Evolutionary conservation across 1,284 basidiomycete genomes (phyloP).

Genomic region (Coniferiporia weirii): DNA sequence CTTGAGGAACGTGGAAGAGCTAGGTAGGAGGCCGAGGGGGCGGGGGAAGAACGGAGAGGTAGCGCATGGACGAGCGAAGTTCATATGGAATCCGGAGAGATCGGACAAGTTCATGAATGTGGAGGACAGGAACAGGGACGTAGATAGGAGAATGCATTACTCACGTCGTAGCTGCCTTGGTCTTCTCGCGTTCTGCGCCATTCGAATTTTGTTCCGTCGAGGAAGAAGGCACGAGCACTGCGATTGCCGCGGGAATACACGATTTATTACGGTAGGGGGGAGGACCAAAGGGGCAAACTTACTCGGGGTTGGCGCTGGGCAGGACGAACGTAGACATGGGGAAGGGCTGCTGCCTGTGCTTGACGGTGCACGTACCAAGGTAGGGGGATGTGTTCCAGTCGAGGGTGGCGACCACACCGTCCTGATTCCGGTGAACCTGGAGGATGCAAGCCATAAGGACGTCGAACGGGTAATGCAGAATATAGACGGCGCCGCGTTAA

Average conservation of each 20-base stretch:
- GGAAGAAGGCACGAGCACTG: slow-evolving; percentile 18
- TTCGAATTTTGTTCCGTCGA: slow-evolving; percentile 33
- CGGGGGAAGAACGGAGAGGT: slow-evolving; percentile 52
- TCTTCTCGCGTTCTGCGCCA: slow-evolving; percentile 43
- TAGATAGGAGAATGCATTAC: neutral
- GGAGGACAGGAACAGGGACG: neutral
- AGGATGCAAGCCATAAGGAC: neutral
- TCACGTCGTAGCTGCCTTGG: slow-evolving; percentile 17
- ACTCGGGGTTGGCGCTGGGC: slow-evolving; percentile 47
- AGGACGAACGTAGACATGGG: slow-evolving; percentile 61
- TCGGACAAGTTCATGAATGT: slow-evolving; percentile 36
- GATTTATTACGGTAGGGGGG: neutral
- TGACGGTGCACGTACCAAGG: slow-evolving; percentile 54
- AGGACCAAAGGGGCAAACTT: slow-evolving; percentile 21
- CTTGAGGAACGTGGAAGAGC: slow-evolving; percentile 33
- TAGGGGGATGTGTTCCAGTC: slow-evolving; percentile 55
- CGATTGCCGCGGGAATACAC: neutral
- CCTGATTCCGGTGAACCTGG: slow-evolving; percentile 40
- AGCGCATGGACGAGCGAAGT: slow-evolving; percentile 19
- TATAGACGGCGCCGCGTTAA: slow-evolving; percentile 6
- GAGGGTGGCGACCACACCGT: slow-evolving; percentile 49
- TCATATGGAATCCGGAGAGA: slow-evolving; percentile 1
- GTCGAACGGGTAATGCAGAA: neutral
- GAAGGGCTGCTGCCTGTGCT: slow-evolving; percentile 39
- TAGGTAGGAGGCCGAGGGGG: slow-evolving; percentile 23